phyloP scores from a whole-genome alignment of 140 eudicot genomes.

The Bidens hawaiensis region DNA sequence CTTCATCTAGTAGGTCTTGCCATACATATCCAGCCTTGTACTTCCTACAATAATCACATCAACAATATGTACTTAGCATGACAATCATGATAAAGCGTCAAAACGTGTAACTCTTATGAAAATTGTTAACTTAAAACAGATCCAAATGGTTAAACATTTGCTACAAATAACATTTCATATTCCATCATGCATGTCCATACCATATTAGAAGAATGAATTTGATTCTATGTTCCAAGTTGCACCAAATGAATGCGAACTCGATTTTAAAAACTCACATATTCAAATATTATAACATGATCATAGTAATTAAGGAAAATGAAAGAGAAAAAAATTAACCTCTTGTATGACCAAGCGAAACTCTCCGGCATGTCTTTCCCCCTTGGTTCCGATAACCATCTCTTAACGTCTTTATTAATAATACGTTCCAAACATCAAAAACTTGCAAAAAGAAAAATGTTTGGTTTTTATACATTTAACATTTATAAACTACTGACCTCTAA shows the following conservation, averaged over 20 bases:
- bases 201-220: not conserved
- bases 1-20: slow-evolving; percentile 86
- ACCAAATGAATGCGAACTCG: too few relatives aligned
- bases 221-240: too few relatives aligned
- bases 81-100: too few relatives aligned
- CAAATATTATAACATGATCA: not conserved
- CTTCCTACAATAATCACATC: slow-evolving; percentile 33
- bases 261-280: too few relatives aligned
- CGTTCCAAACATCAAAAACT: not conserved
- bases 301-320: not conserved
- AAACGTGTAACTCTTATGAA: too few relatives aligned
- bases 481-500: slow-evolving; percentile 41
- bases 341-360: slow-evolving; percentile 77
- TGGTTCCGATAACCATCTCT: slow-evolving; percentile 78
- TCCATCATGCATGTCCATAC: slow-evolving; percentile 12
- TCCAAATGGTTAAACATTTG: not conserved
- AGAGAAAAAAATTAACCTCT: slow-evolving; percentile 53
- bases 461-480: not conserved
- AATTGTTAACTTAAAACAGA: too few relatives aligned
- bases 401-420: slow-evolving; percentile 39
- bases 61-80: too few relatives aligned
- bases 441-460: not conserved
- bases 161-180: not conserved
- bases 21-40: slow-evolving; percentile 83
- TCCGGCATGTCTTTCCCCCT: slow-evolving; percentile 87